phyloP scores from a whole-genome alignment of 1,139 yeast genomes.

The Geotrichum macrosporum region DNA sequence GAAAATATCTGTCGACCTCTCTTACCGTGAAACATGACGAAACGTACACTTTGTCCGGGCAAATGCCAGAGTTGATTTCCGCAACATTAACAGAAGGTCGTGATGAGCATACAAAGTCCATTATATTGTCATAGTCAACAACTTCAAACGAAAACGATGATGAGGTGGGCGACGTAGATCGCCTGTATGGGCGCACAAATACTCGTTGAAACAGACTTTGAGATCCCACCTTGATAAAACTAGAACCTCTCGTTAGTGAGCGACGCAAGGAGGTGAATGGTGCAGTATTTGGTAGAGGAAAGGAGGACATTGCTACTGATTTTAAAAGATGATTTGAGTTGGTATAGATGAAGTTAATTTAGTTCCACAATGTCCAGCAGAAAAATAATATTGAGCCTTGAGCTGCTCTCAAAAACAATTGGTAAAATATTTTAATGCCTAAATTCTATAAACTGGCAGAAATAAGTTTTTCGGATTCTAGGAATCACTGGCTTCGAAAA shows the following conservation, averaged over 20 bases:
- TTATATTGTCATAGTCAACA: constrained; percentile 4
- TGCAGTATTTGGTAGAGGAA: no score
- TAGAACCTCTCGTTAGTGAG: background rate
- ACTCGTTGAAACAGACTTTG: background rate
- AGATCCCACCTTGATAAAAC: background rate
- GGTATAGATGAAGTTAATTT: no score
- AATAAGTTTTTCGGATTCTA: no score
- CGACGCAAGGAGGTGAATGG: background rate
- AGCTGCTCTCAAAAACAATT: no score
- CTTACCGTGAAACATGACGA: background rate
- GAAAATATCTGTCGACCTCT: background rate
- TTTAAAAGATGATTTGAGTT: no score
- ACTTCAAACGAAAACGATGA: background rate
- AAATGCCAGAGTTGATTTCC: background rate
- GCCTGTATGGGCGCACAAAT: background rate
- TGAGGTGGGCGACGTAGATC: background rate
- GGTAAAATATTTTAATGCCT: no score
- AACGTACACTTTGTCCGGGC: constrained; percentile 5
- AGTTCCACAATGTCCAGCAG: no score
- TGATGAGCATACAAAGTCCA: background rate
- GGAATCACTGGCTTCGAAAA: no score
- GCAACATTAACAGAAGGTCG: background rate
- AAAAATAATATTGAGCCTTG: no score
- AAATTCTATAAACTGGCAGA: no score
- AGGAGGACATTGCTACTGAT: no score